Base-by-base conservation (phyloP, 2,329 filamentous ascomycete genomes). In the Coniochaeta prunicola region DNA sequence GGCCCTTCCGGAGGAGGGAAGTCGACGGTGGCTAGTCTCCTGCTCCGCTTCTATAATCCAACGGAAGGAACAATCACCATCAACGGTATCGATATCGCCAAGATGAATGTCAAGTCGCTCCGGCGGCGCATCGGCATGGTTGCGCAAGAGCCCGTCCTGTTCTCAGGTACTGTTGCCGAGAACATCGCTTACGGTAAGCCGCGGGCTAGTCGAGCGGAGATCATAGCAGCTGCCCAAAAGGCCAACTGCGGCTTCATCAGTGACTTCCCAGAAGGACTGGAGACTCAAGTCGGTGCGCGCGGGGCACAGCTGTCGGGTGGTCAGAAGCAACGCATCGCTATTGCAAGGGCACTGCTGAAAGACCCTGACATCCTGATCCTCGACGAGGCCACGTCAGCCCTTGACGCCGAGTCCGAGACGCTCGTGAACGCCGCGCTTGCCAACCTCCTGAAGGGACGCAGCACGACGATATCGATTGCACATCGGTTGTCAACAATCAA, bases 201-300 rank as follows among this genome's bases (percentile, higher is more conserved):
- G 1, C 73, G 83, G 53, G 93, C 94, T 1, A 87, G 87, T 3
- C 82, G 90, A 57, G 78, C 84, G 33, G 91, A 97, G 66, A 94
- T 99, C 59, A 83, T 96, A 60, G 82, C 85, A 21, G 96, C 94
- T 8, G 94, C 94, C 4, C 83, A 90, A 62, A 89, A 93, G 71
- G 94, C 94, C 58, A 99, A 99, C 73, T 99, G 94, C 72, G 88
- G 89, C 66, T 99, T 99, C 70, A 96, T 99, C 71, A 88, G 89
- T 70, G 94, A 99, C 72, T 96, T 99, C 66, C 94, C 94, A 30
- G 92, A 97, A 59, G 94, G 94, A 4, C 82, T 99, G 7, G 93
- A 99, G 69, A 99, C 94, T 0, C 89, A 90, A 63, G 94, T 96
- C 31, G 96, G 96, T 58, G 89, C 93, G 17, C 84, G 94, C 64